Base-by-base conservation (phyloP, 768 basidiomycete species). In the Asterophora parasitica region DNA sequence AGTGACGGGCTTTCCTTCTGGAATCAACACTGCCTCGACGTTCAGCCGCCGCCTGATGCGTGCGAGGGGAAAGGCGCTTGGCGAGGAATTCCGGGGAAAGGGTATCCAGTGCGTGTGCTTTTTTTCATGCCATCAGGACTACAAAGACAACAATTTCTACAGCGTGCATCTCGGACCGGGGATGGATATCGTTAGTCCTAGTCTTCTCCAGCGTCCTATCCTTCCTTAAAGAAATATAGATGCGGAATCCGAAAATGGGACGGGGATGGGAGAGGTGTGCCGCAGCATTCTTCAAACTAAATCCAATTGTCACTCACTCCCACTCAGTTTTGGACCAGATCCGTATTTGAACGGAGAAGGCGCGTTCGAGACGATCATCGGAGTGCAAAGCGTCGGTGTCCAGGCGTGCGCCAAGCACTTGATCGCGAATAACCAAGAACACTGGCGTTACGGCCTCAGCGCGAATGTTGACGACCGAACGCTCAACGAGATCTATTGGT, bases 71-170 rank as follows among this genome's bases (percentile, higher is more conserved):
- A 65, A 69, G 3, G 83, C 83, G 0, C 65, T 88, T 52, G 86
- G 79, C 3, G 68, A 78, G 45, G 87, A 90, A 61, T 83, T 79
- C 60, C 65, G 76, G n/a, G 81, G 74, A 10, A 83, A 85, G 61
- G 88, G 88, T 17, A 78, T 78, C 4, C 68, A 74, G 73, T 73
- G 37, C 13, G 60, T 55, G 4, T 12, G 17, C 4, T 3, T 6
- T 31, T 4, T 3, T 6, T 31, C n/a, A 17, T 19, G 8, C 4
- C 11, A 10, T 4, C n/a, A 6, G 3, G 39, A 16, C 44, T 6
- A 15, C 4, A 28, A n/a, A 0, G 2, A 36, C 37, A 12, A 48
- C 27, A 1, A 5, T 19, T 7, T 12, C 15, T 28, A 9, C 7
- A 75, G 74, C 48, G 70, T 75, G 7, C 72, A 65, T 35, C 62